Base-by-base conservation (phyloP, 352 stramenopile species). In the Phytophthora sojae region DNA sequence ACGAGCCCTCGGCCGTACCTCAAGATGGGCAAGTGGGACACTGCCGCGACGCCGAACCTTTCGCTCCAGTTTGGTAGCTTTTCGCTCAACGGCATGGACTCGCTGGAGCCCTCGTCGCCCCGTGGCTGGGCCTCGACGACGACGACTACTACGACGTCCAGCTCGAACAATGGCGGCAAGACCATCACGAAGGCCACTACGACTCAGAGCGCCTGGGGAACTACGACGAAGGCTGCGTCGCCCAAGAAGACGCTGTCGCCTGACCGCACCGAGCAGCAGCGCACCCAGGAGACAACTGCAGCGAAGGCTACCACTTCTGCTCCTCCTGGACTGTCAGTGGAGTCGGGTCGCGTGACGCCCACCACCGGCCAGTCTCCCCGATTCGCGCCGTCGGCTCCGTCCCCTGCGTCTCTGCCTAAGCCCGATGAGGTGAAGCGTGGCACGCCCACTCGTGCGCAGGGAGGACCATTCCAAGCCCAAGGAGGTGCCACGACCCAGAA, bases 51-150 rank as follows among this genome's bases (percentile, higher is more conserved):
- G 17, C 73, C 86, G 3, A 93, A 95, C 69, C 64, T 96, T 23
- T 93, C 87, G 51, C 81, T 96, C 35, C 89, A 96, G 73, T 96
- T 96, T 76, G 89, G 89, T 12, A 96, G 89, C 76, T 96, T 96
- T 25, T 96, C 89, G 21, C 69, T 96, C 25, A 93, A 85, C 58
- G 87, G 84, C 5, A 80, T 87, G 29, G 87, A 93, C 5, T 62
- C 80, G 47, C 45, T 69, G 23, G 85, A 93, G 54, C 57, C 88
- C 6, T 80, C 85, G n/a, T 91, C 86, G 7, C 83, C 84, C 17
- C 76, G 77, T 45, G 86, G 82, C 37, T 94, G 86, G 86, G 75
- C 75, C 25, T 85, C 84, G 19, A 75, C 69, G 17, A 81, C 80
- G 11, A 84, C 79, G 21, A 21, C 21, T 0, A 81, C 82, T 15